Conservation (phyloP, 1,139 yeast genomes). For the Debaryomyces udenii region DNA sequence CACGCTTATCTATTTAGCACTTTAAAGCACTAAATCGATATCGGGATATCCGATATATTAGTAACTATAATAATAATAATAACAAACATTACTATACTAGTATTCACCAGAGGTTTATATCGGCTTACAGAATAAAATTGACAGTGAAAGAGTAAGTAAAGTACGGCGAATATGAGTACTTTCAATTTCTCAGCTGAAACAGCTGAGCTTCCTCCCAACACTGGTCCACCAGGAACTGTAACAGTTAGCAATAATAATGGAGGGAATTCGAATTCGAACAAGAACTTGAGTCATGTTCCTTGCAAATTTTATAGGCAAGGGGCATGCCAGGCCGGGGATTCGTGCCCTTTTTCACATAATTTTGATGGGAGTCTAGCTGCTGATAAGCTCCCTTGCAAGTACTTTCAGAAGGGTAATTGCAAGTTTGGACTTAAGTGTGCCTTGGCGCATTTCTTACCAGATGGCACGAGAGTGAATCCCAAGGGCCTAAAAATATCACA, state of each 20-base stretch:
- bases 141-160: neutral
- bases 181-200: constrained; percentile 12
- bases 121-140: neutral
- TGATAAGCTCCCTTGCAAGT: constrained; percentile 84
- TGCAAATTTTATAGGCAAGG: constrained; percentile 93
- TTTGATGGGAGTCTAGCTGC: constrained; percentile 57
- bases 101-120: neutral
- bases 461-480: constrained; percentile 79
- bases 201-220: constrained; percentile 39
- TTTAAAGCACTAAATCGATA: no score
- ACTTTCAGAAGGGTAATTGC: constrained; percentile 92
- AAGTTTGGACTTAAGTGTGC: constrained; percentile 94
- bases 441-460: constrained; percentile 85
- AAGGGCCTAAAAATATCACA: constrained; percentile 22
- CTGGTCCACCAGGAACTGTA: constrained; percentile 45
- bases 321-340: constrained; percentile 87
- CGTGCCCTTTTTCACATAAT: constrained; percentile 91
- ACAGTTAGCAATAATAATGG: constrained; percentile 18
- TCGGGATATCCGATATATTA: no score
- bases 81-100: no score
- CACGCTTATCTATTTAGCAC: no score
- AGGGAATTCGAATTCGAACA: constrained; percentile 22
- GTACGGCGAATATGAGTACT: constrained; percentile 9
- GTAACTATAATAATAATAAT: no score
- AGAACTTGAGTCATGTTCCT: constrained; percentile 84